phyloP scores from a whole-genome alignment of 75 land plant species.

The Adiantum capillusveneris region DNA sequence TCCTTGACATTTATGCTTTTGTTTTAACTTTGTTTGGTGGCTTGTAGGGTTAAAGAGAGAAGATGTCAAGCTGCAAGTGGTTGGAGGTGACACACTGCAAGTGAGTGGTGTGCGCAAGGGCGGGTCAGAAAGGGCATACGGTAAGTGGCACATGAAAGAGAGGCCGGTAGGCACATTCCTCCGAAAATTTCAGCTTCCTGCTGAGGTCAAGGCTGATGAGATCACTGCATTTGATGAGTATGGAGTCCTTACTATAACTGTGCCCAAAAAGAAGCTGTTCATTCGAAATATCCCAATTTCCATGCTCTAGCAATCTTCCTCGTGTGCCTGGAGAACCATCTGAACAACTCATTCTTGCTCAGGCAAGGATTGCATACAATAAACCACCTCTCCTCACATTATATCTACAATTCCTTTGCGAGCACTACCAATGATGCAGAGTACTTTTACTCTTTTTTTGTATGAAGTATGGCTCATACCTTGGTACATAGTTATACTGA shows the following conservation, averaged over 20 bases:
- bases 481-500: no score
- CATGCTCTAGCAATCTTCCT: no score
- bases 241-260: not conserved
- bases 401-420: no score
- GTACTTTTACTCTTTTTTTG: no score
- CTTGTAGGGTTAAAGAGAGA: not conserved
- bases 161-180: not conserved
- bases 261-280: conserved; percentile 1
- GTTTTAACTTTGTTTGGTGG: no score
- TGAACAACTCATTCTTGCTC: no score
- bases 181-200: not conserved
- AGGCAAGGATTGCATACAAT: no score
- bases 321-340: no score
- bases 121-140: not conserved
- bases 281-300: not conserved
- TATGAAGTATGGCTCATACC: no score
- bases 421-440: no score
- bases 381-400: no score
- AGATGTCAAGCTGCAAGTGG: not conserved
- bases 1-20: no score
- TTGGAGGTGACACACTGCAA: conserved; percentile 1
- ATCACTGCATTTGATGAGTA: not conserved
- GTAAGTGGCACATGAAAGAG: not conserved
- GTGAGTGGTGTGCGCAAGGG: not conserved
- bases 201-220: not conserved